These are phyloP conservation scores for Zasmidium cellare DNA, from an alignment of 2,329 filamentous ascomycete genomes.

Conservation along the genomic window DNA sequence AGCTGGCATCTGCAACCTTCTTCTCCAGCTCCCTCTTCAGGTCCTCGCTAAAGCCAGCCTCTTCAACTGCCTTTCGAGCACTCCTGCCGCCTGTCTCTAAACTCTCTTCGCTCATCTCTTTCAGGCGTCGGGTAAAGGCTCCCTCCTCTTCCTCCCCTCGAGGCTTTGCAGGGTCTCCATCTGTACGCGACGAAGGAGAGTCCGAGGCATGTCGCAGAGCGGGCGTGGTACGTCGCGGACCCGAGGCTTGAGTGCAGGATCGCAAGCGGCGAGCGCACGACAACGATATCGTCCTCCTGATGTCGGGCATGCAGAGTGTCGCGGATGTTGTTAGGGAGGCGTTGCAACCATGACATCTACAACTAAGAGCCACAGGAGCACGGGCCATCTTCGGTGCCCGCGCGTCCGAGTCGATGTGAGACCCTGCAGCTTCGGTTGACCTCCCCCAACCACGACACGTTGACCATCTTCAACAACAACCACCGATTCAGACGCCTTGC, in stretches of 20 bases:
- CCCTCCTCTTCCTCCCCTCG: constrained; percentile 43
- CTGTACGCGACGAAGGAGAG: constrained; percentile 19
- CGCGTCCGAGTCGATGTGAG: neutral
- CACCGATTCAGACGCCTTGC: too few species aligned
- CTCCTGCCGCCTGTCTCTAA: constrained; percentile 56
- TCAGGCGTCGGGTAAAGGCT: constrained; percentile 59
- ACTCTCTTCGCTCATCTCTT: constrained; percentile 61
- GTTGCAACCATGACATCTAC: neutral
- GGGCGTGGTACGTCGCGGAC: constrained; percentile 4
- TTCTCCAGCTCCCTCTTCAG: constrained; percentile 60
- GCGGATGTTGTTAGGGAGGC: neutral
- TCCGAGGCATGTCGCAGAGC: constrained; percentile 18
- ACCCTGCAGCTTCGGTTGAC: neutral
- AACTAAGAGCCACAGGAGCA: neutral
- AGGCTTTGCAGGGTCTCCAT: constrained; percentile 10
- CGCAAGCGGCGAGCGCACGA: constrained; percentile 44
- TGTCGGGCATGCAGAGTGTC: constrained; percentile 26
- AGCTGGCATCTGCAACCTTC: constrained; percentile 57
- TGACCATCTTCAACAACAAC: too few species aligned
- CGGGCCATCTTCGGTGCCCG: neutral
- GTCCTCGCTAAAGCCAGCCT: constrained; percentile 64
- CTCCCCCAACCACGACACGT: neutral
- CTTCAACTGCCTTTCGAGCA: constrained; percentile 57
- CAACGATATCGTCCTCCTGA: constrained; percentile 21
- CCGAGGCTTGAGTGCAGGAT: constrained; percentile 23